phyloP scores from a whole-genome alignment of 2,329 filamentous ascomycete species.

The Endothia cerciana region DNA sequence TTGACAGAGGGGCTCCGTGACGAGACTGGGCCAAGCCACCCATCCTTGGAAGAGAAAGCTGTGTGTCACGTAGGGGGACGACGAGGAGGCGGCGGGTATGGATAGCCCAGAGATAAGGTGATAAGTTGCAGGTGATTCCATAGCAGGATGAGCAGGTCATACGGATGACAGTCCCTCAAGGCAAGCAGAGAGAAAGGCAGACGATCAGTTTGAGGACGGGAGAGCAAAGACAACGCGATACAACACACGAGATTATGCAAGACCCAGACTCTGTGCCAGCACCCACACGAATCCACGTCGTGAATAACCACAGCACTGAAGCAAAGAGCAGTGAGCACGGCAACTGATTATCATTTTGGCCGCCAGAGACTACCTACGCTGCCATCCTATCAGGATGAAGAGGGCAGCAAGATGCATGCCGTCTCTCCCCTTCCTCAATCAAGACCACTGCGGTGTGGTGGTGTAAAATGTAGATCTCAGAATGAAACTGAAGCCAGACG shows the following conservation, averaged over 20 bases:
- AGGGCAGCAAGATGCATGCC: background rate
- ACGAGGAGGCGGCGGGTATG: background rate
- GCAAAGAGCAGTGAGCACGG: background rate
- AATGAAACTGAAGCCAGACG: conserved; percentile 61
- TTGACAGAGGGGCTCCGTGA: background rate
- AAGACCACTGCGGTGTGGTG: background rate
- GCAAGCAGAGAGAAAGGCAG: background rate
- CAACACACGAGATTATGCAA: background rate
- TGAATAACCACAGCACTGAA: background rate
- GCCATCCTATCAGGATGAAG: background rate
- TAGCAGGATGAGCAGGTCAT: background rate
- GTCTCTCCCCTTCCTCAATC: background rate
- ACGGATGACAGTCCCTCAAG: background rate
- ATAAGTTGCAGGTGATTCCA: background rate
- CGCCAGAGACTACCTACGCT: background rate
- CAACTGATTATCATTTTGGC: background rate
- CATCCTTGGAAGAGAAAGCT: background rate
- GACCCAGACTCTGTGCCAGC: background rate
- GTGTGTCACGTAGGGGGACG: background rate
- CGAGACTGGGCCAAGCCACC: no score
- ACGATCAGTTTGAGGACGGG: background rate
- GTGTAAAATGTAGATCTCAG: conserved; percentile 58
- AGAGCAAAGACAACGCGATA: background rate
- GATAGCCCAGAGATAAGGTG: no score
- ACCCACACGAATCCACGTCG: background rate